Evolutionary conservation across 176 grass and related monocot species (phyloP).

Genomic region (Ensete glaucum): DNA sequence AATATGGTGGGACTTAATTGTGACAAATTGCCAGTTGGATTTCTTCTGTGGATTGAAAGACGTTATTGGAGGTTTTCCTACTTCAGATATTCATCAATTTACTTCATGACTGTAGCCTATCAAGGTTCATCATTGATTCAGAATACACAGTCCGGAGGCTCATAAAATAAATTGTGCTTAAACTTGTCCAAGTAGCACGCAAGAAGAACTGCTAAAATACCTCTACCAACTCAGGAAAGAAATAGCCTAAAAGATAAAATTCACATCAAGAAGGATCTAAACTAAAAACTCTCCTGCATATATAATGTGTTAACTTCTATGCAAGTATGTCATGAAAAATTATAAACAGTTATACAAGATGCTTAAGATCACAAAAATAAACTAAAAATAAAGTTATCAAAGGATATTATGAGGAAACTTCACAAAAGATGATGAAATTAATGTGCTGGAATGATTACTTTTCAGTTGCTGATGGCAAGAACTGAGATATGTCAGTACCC

Average conservation of each 20-base stretch:
- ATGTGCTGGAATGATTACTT: constrained; percentile 30
- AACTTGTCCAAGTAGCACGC: neutral
- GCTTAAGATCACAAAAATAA: neutral
- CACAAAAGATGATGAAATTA: neutral
- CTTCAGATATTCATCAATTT: neutral
- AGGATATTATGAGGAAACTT: neutral
- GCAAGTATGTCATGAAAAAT: too few species aligned
- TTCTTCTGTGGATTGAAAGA: neutral
- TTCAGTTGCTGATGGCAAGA: constrained; percentile 71
- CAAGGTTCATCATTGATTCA: neutral
- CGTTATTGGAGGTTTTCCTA: neutral
- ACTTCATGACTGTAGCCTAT: neutral
- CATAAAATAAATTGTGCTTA: neutral
- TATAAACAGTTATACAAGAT: neutral
- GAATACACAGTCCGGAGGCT: neutral
- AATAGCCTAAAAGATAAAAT: too few species aligned
- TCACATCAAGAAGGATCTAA: too few species aligned
- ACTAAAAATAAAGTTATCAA: neutral
- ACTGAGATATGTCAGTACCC: constrained; percentile 47
- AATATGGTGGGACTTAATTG: neutral
- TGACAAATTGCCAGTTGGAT: neutral
- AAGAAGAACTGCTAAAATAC: neutral
- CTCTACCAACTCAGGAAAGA: neutral
- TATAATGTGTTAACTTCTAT: too few species aligned
- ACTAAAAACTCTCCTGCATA: too few species aligned